These are phyloP conservation scores for Eucalyptus guilfoylei DNA, from an alignment of 345 rosid genomes.

Conservation along the genomic window DNA sequence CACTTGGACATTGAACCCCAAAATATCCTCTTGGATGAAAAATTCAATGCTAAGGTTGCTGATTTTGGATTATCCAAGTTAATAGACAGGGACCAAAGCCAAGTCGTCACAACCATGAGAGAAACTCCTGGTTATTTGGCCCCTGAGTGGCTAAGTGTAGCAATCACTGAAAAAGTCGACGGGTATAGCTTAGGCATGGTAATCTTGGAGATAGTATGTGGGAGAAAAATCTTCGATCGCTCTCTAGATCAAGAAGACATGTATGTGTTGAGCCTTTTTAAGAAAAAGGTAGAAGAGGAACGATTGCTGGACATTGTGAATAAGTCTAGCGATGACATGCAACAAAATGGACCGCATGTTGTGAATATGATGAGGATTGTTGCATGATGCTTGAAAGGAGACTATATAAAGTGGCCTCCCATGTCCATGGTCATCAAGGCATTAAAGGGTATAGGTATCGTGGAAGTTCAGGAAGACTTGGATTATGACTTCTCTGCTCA, in stretches of 20 bases:
- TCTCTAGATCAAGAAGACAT: background rate
- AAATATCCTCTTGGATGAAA: too few relatives aligned
- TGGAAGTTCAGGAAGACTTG: too few relatives aligned
- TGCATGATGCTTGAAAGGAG: too few relatives aligned
- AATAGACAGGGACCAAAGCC: background rate
- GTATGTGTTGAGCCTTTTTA: constrained; percentile 6
- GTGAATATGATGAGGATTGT: constrained; percentile 10
- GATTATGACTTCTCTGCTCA: too few relatives aligned
- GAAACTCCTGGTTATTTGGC: constrained; percentile 5
- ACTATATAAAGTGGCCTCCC: too few relatives aligned
- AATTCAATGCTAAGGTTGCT: too few relatives aligned
- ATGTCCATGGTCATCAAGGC: too few relatives aligned
- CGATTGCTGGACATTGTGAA: constrained; percentile 5
- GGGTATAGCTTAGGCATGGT: constrained; percentile 20
- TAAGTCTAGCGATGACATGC: constrained; percentile 1
- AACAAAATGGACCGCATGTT: background rate
- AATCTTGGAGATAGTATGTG: constrained; percentile 12
- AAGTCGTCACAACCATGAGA: background rate
- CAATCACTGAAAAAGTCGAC: constrained; percentile 1
- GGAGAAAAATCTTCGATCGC: constrained; percentile 1
- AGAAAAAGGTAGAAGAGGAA: background rate
- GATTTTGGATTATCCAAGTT: background rate
- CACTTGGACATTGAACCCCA: too few relatives aligned
- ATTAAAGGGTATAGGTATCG: too few relatives aligned
- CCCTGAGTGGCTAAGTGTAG: background rate